Conservation (phyloP, 2,329 filamentous ascomycete genomes). For the Albophoma yamanashiensis region DNA sequence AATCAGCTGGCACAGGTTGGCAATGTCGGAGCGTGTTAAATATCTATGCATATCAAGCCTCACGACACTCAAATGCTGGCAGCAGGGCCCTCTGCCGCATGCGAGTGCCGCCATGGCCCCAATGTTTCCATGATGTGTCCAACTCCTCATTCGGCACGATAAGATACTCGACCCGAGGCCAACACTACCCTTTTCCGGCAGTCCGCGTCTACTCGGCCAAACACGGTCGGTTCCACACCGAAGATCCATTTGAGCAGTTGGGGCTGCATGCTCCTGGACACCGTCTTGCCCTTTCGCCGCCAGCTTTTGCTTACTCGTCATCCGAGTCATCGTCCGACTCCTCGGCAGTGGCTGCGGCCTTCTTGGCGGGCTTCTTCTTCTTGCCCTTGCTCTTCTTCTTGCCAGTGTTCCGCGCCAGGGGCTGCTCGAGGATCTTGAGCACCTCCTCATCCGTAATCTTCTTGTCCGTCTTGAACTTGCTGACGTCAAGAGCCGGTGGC, state of each 20-base stretch:
- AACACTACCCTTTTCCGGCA: neutral
- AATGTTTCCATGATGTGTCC: neutral
- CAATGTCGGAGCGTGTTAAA: conserved; percentile 3
- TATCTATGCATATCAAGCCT: conserved; percentile 7
- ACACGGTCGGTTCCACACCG: neutral
- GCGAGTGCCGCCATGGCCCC: neutral
- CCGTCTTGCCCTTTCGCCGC: neutral
- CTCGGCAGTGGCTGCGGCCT: conserved; percentile 23
- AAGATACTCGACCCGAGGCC: neutral
- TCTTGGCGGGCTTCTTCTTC: conserved; percentile 51
- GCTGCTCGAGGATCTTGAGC: conserved; percentile 86
- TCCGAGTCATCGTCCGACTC: conserved; percentile 15
- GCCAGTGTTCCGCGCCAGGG: conserved; percentile 75
- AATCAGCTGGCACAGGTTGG: neutral
- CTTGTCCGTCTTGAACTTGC: conserved; percentile 87
- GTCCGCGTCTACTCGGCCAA: neutral
- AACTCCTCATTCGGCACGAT: neutral
- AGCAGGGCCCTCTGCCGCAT: neutral
- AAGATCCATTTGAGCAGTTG: neutral
- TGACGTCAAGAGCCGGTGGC: conserved; percentile 64
- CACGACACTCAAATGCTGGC: conserved; percentile 1
- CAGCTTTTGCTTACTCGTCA: conserved; percentile 5
- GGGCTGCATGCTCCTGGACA: neutral
- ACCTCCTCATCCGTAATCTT: conserved; percentile 96
- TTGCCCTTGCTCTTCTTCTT: conserved; percentile 90